Conservation (phyloP, 164 flowering plant species). For the Dillenia turbinata region DNA sequence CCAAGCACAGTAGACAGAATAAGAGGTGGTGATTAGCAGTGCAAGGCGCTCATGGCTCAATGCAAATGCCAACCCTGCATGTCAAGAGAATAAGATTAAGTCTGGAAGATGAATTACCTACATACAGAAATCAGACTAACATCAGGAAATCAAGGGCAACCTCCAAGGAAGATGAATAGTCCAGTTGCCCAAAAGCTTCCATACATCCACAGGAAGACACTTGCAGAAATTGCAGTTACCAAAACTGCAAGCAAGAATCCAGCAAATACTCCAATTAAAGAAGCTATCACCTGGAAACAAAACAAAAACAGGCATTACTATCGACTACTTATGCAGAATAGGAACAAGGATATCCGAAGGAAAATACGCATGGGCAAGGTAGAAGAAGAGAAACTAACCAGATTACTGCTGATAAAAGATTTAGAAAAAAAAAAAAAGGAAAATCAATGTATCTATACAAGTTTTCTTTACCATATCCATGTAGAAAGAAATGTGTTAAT, state of each 20-base stretch:
- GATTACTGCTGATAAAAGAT: too few relatives aligned
- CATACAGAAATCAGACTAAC: neutral
- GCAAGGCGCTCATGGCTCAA: slow-evolving; percentile 62
- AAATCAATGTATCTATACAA: too few relatives aligned
- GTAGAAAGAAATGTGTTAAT: too few relatives aligned
- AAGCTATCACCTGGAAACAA: slow-evolving; percentile 49
- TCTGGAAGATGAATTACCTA: too few relatives aligned
- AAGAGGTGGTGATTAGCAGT: slow-evolving; percentile 55
- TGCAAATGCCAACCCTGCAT: slow-evolving; percentile 72
- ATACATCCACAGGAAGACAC: slow-evolving; percentile 68
- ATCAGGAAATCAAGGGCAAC: slow-evolving; percentile 29
- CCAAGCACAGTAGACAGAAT: slow-evolving; percentile 79
- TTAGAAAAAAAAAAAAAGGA: neutral
- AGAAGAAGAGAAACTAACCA: neutral
- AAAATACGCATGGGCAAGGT: neutral
- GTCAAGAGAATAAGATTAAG: slow-evolving; percentile 2
- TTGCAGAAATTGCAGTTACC: slow-evolving; percentile 43
- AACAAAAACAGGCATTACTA: too few relatives aligned
- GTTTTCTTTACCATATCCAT: too few relatives aligned
- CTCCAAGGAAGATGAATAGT: slow-evolving; percentile 53
- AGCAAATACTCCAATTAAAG: slow-evolving; percentile 47
- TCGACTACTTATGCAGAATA: too few relatives aligned
- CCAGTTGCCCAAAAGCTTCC: slow-evolving; percentile 94
- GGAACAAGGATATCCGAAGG: too few relatives aligned
- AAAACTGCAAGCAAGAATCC: slow-evolving; percentile 55